phyloP scores from a whole-genome alignment of 805 yeast species.

The Metschnikowia gelsemii region DNA sequence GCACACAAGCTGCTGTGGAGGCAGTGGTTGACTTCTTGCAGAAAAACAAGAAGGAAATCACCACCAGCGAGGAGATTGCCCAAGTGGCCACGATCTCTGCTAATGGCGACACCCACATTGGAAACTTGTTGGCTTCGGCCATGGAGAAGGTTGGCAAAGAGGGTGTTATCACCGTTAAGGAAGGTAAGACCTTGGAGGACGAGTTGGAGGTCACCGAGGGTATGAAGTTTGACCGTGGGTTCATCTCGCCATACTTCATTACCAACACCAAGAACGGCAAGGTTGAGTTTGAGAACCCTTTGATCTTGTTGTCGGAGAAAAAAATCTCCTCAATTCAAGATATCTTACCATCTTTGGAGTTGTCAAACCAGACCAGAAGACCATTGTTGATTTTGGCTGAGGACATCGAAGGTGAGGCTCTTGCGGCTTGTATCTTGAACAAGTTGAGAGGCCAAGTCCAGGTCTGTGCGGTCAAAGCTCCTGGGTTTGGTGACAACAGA shows the following conservation, averaged over 20 bases:
- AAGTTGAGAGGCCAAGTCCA: slow-evolving; percentile 98
- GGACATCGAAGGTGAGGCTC: slow-evolving; percentile 96
- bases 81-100: slow-evolving; percentile 98
- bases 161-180: slow-evolving; percentile 97
- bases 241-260: slow-evolving; percentile 93
- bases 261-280: slow-evolving; percentile 90
- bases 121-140: slow-evolving; percentile 86
- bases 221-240: slow-evolving; percentile 97
- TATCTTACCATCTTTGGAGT: slow-evolving; percentile 86
- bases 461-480: slow-evolving; percentile 96
- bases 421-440: slow-evolving; percentile 96
- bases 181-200: slow-evolving; percentile 95
- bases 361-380: slow-evolving; percentile 89
- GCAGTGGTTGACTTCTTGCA: slow-evolving; percentile 85
- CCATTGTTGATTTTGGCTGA: slow-evolving; percentile 93
- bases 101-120: slow-evolving; percentile 92
- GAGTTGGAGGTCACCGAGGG: slow-evolving; percentile 96
- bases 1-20: slow-evolving; percentile 95
- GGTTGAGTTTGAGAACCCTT: slow-evolving; percentile 93
- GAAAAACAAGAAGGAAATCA: slow-evolving; percentile 84
- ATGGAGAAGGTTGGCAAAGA: slow-evolving; percentile 99
- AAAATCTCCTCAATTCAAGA: slow-evolving; percentile 88
- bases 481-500: slow-evolving; percentile 99
- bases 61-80: slow-evolving; percentile 91
- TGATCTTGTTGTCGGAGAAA: slow-evolving; percentile 86